Percentiles rank a stretch among this genome's conserved stretches.
phyloP scores from a whole-genome alignment of 2,329 filamentous ascomycete genomes.

The Coniochaeta hoffmannii region DNA sequence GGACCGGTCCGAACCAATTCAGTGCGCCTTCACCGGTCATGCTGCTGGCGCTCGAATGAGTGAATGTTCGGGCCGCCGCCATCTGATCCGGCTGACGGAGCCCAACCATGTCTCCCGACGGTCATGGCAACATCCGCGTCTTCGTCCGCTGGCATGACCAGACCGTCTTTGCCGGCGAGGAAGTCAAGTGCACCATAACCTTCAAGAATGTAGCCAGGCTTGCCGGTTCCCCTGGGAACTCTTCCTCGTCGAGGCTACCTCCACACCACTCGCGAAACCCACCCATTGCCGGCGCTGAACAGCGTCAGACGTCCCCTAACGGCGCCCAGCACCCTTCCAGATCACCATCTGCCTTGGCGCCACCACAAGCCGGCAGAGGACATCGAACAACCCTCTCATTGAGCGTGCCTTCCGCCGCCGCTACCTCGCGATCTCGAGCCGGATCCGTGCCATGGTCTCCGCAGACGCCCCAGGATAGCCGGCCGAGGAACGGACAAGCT shows the following conservation, averaged over 20 bases:
- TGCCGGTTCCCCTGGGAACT: slow-evolving; percentile 15
- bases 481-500: slow-evolving; percentile 11
- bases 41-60: neutral
- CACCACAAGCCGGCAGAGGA: slow-evolving; percentile 39
- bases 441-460: slow-evolving; percentile 39
- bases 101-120: slow-evolving; percentile 41
- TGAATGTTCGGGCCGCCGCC: neutral
- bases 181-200: slow-evolving; percentile 90
- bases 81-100: slow-evolving; percentile 17
- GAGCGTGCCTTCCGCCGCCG: slow-evolving; percentile 38
- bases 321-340: slow-evolving; percentile 29
- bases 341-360: slow-evolving; percentile 30
- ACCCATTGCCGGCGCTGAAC: slow-evolving; percentile 28
- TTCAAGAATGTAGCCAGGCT: slow-evolving; percentile 73
- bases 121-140: slow-evolving; percentile 71
- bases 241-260: slow-evolving; percentile 12
- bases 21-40: neutral
- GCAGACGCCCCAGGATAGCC: slow-evolving; percentile 8
- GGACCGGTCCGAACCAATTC: neutral
- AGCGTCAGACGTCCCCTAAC: slow-evolving; percentile 33
- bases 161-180: slow-evolving; percentile 93
- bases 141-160: slow-evolving; percentile 93
- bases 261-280: slow-evolving; percentile 20
- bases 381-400: slow-evolving; percentile 64
- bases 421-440: slow-evolving; percentile 33